Evolutionary conservation across 1,284 basidiomycete genomes (phyloP), one percentile per base, ranked within the genome.

Genomic region (Cystobasidium sp.): DNA sequence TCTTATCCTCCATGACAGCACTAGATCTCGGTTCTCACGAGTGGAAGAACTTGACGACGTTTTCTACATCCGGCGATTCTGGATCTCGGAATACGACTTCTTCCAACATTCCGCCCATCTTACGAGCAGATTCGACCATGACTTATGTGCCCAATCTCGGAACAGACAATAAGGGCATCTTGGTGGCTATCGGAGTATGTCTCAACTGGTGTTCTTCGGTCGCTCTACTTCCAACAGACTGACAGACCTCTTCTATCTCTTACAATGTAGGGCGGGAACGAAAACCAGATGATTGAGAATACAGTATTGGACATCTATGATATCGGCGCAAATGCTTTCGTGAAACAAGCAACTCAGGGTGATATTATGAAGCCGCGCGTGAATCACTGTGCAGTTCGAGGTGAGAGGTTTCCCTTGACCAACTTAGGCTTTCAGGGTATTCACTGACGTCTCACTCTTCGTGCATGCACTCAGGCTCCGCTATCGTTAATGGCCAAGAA

Each of bases 351-450:
- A 10, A 79, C 78, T 2, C 74, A 76, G 16, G 79, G 79, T 2
- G 61, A 73, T 10, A 78, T 77, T 18, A 53, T 77, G 44, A 66
- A 62, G 4, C 63, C 77, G 3, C 75, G 79, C 0, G 75, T 80
- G 37, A 80, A 79, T 56, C 79, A 80, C 47, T 80, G 79, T 72
- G 75, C 77, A 9, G 79, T 79, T 0, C 64, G 79, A 53, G 79
- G 75, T 1, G 63, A 55, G 0, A 61, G 1, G 20, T 37, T n/a
- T 3, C 31, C 51, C 51, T n/a, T n/a, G n/a, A n/a, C 18, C 56
- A 59, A 59, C 39, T 5, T 8, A 52, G 12, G 65, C 49, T n/a
- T n/a, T n/a, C n/a, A n/a, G n/a, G n/a, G n/a, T n/a, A 22, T 12
- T 12, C 31, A 2, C 20, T 7, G 41, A 22, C 4, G 18, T 9